These are phyloP conservation scores for Plasmodium inui DNA, from an alignment of 169 alveolate genomes.

Conservation along the genomic window DNA sequence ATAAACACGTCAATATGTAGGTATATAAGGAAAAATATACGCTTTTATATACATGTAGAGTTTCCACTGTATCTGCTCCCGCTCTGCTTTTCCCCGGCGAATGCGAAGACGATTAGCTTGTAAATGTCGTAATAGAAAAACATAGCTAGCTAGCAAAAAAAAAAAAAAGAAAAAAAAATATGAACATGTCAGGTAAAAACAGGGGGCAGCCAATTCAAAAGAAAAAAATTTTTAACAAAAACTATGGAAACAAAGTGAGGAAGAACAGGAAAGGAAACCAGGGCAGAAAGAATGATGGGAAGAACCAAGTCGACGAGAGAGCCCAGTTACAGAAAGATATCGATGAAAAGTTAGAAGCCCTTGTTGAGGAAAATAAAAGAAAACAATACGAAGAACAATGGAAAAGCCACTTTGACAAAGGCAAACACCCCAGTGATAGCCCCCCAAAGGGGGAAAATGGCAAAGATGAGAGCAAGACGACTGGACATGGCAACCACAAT, in stretches of 20 bases:
- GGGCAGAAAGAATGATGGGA: background rate
- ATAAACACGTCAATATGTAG: background rate
- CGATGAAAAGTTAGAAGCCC: slow-evolving; percentile 33
- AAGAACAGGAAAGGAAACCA: slow-evolving; percentile 12
- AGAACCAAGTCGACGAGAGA: slow-evolving; percentile 30
- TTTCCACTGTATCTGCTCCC: background rate
- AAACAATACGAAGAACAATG: slow-evolving; percentile 49
- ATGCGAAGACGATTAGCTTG: background rate
- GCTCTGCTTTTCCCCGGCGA: background rate
- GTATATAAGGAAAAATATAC: background rate
- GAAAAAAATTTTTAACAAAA: slow-evolving; percentile 33
- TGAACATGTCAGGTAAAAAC: slow-evolving; percentile 24
- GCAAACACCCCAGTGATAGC: background rate
- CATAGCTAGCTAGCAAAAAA: background rate
- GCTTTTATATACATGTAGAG: background rate
- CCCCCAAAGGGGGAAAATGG: background rate
- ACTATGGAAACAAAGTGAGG: slow-evolving; percentile 28
- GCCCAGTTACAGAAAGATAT: slow-evolving; percentile 45
- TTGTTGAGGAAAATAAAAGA: slow-evolving; percentile 68
- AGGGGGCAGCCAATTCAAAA: background rate
- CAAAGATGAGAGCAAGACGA: background rate
- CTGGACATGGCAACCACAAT: background rate
- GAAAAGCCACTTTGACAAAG: slow-evolving; percentile 11
- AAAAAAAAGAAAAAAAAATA: background rate
- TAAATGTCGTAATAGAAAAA: background rate